Evolutionary conservation across 768 basidiomycete genomes (phyloP), one percentile per base, ranked within the genome.

Genomic region (Zangia roseola): DNA sequence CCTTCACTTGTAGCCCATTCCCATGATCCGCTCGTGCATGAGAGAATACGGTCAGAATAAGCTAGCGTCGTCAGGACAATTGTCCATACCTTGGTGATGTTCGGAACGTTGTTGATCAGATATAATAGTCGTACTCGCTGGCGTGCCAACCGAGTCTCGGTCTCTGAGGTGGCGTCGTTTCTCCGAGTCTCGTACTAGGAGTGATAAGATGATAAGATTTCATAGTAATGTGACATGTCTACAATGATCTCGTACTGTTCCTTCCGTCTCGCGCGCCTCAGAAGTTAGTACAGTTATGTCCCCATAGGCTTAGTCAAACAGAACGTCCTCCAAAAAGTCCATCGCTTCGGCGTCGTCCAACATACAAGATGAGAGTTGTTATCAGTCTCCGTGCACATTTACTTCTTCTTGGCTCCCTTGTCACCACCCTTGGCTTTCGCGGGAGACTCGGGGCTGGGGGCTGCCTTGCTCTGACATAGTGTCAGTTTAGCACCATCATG

Each of bases 391-490:
- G 8, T n/a, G 4, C 9, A 47, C 19, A 36, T 51, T 55, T 54
- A 66, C 54, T 66, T 66, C 59, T 67, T 67, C 65, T 69, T 67
- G 10, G 53, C 34, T 2, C 24, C 54, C 53, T 68, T 67, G 26
- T 39, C 55, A 13, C 57, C 51, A n/a, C 52, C 40, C 43, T 68
- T 65, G 40, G 41, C 23, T 25, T 69, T 67, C 19, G 57, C 54
- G 25, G 61, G 63, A 43, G 67, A 60, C 52, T 69, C 67, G 3
- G 58, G 52, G 26, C 52, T 56, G 20, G 45, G 12, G 1, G 57
- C 36, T 3, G 40, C 50, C 26, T 67, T 69, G 37, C 48, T 50
- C 67, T 67, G 39, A 4, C 41, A 34, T 31, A 6, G 13, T 30
- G 19, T 46, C 16, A 43, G 40, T 53, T 50, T 26, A n/a, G 14